These are phyloP conservation scores for Alnus rubra DNA, from an alignment of 306 rosid species.

Conservation along the genomic window DNA sequence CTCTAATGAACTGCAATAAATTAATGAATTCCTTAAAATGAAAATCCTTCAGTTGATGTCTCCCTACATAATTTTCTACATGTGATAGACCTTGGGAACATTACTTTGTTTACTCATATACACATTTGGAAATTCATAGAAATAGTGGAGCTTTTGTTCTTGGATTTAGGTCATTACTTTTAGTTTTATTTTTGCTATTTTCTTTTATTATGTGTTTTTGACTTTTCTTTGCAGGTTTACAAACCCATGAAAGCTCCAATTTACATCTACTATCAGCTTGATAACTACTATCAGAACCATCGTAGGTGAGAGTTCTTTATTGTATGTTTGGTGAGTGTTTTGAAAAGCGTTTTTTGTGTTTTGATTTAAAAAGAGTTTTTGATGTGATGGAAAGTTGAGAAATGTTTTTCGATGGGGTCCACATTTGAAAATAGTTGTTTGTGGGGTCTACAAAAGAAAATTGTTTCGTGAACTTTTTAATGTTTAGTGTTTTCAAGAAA, in stretches of 20 bases:
- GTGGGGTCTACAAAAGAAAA: too few relatives aligned
- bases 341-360: not conserved
- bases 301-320: slow-evolving; percentile 62
- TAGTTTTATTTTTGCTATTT: not conserved
- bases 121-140: not conserved
- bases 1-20: not conserved
- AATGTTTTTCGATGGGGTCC: too few relatives aligned
- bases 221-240: slow-evolving; percentile 54
- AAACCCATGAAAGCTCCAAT: slow-evolving; percentile 89
- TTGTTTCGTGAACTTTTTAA: too few relatives aligned
- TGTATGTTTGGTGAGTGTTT: slow-evolving; percentile 17
- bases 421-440: too few relatives aligned
- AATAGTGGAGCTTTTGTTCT: not conserved
- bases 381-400: too few relatives aligned
- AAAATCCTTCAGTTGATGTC: not conserved
- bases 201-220: slow-evolving; percentile 21
- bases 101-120: not conserved
- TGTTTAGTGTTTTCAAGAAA: too few relatives aligned
- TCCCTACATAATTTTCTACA: not conserved
- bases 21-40: not conserved
- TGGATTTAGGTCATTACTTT: not conserved
- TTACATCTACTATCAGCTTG: slow-evolving; percentile 84
- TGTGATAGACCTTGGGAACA: not conserved
- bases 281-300: slow-evolving; percentile 94
- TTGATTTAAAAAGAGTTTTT: too few relatives aligned